Evolutionary conservation across 1,139 yeast genomes (phyloP), one percentile per base, ranked within the genome.

Genomic region (Hansenula anomala): DNA sequence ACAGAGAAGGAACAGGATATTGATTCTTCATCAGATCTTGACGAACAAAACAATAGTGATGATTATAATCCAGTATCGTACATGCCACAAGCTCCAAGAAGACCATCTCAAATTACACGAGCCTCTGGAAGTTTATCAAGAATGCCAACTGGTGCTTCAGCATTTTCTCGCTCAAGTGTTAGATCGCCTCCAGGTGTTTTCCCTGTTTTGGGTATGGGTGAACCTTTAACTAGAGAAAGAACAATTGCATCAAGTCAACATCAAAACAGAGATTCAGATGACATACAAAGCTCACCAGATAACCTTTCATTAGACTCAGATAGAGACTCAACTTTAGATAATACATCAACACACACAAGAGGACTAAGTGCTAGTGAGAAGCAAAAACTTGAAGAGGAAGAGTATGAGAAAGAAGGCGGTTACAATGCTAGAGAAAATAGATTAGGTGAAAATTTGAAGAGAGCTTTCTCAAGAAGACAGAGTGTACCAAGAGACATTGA

Each of bases 201-300:
- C 59, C 94, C 94, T 0, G 89, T 84, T 1, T 67, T 68, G 48
- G 92, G 87, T 3, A 82, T 83, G 90, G 88, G 85, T 0, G 67
- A 66, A 8, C 83, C 90, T 2, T 54, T 73, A 30, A 59, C 59
- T 17, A 64, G 73, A 40, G 90, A 82, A 51, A 61, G 63, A 35
- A 64, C 80, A 0, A 78, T 82, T 40, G 61, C 63, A 26, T 52
- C 38, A 41, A 29, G 37, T 18, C 34, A 26, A 10, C 39, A 5
- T 28, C 6, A 36, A 14, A 40, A 28, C 13, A 46, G 37, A 12
- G 39, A 38, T 1, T 42, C 23, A 30, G 48, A 43, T 24, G 37
- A 38, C 22, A 26, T 29, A 4, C 43, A 40, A 6, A 33, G 34
- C 13, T 17, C 24, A 24, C 28, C 24, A 46, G 27, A 34, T 22